phyloP scores from a whole-genome alignment of 2,329 filamentous ascomycete genomes.

The Cordyceps fumosorosea region DNA sequence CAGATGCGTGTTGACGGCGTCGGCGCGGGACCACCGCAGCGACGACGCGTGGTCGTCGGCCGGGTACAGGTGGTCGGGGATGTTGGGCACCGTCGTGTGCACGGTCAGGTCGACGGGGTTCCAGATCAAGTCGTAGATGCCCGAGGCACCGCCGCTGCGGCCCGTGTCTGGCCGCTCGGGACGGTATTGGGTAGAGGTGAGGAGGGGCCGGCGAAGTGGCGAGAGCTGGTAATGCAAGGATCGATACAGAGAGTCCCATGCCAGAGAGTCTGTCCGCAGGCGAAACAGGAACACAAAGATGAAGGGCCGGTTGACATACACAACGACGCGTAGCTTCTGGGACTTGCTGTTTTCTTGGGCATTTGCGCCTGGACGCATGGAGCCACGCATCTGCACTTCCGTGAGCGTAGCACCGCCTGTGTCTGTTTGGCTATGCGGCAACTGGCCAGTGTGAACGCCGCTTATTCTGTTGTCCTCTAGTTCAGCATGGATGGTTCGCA shows the following conservation, averaged over 20 bases:
- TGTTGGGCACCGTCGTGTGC: constrained; percentile 60
- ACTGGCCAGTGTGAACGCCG: neutral
- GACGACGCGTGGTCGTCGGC: constrained; percentile 20
- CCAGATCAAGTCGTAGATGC: constrained; percentile 58
- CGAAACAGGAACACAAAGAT: constrained; percentile 70
- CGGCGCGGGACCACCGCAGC: constrained; percentile 49
- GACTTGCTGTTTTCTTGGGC: constrained; percentile 47
- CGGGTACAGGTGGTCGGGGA: constrained; percentile 40
- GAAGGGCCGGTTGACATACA: constrained; percentile 70
- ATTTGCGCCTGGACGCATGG: constrained; percentile 25
- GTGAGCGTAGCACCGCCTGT: constrained; percentile 24
- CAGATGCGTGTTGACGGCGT: constrained; percentile 59
- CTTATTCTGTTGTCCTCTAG: constrained; percentile 31
- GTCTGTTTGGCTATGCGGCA: constrained; percentile 1
- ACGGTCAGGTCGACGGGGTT: constrained; percentile 50
- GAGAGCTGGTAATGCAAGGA: constrained; percentile 55
- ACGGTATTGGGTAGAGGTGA: constrained; percentile 50
- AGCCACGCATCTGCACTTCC: constrained; percentile 29
- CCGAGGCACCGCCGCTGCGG: constrained; percentile 25
- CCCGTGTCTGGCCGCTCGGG: constrained; percentile 40
- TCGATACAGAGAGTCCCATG: constrained; percentile 49
- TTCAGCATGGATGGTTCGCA: constrained; percentile 64
- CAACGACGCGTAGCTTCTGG: constrained; percentile 57
- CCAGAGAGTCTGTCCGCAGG: constrained; percentile 49
- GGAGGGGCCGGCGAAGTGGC: constrained; percentile 50